Evolutionary conservation across 345 rosid species (phyloP), one percentile per base, ranked within the genome.

Genomic region (Dovyalis caffra): DNA sequence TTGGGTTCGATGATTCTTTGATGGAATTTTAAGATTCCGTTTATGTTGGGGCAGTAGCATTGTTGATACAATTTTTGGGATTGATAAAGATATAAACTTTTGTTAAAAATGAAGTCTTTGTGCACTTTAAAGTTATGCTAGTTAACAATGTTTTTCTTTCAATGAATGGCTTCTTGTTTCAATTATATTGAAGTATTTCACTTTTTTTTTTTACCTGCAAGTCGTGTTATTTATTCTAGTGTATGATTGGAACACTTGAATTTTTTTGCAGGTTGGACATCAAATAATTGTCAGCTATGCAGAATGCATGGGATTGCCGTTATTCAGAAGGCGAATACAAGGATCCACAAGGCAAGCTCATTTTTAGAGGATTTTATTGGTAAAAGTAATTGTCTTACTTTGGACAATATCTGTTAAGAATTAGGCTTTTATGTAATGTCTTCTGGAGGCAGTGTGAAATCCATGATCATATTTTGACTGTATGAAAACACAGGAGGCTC

Each of bases 251-350:
- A 62, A 62, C 11, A 8, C 35, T 31, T 23, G 26, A 53, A 8
- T 40, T 21, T 25, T 72, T 67, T 66, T 47, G 31, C 78, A 95
- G 97, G 98, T 95, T 35, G 99, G 98, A 51, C 99, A 95, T 79
- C 97, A 93, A 78, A 91, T 95, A 76, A 73, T 96, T 76, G 95
- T 83, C 70, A 80, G 95, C 49, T 96, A 92, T 65, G 97, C 97
- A 1, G 90, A 92, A 77, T 96, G 98, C 74, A 93, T 92, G 91
- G 92, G 93, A 58, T 74, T 96, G 79, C 97, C 99, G 8, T 80
- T 96, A 83, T 92, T 92, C 65, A 77, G 97, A 63, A 87, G 93
- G 82, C 80, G 91, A 72, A 96, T 92, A 77, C 81, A 74, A 81
- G 99, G 99, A 80, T 89, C 94, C 74, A 83, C 91, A 4, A 90